phyloP scores from a whole-genome alignment of 768 basidiomycete genomes.

The Coprinopsis sp. region DNA sequence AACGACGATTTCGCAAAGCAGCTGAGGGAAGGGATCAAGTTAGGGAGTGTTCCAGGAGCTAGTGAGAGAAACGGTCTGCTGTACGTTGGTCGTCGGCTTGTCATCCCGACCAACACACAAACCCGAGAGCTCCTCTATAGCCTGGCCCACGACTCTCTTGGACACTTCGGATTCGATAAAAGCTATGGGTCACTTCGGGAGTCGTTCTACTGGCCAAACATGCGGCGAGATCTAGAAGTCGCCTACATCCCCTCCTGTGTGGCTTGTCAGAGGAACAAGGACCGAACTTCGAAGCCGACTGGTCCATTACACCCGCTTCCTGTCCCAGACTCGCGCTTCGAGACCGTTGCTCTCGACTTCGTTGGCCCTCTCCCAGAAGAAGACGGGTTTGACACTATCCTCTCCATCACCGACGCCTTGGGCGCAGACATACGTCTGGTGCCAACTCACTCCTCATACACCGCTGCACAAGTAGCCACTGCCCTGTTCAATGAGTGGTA shows the following conservation, averaged over 20 bases:
- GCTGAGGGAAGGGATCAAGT: background rate
- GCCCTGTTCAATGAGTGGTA: constrained; percentile 24
- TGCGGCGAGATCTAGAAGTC: constrained; percentile 26
- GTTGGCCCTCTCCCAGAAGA: constrained; percentile 30
- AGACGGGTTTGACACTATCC: constrained; percentile 20
- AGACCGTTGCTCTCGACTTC: constrained; percentile 30
- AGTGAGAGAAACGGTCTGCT: constrained; percentile 13
- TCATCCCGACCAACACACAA: constrained; percentile 20
- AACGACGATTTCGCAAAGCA: background rate
- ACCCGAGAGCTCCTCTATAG: constrained; percentile 19
- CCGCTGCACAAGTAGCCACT: constrained; percentile 3
- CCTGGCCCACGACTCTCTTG: constrained; percentile 24
- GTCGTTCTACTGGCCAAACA: constrained; percentile 30
- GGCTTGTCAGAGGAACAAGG: constrained; percentile 35
- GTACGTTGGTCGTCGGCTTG: constrained; percentile 17
- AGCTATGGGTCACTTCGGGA: constrained; percentile 17
- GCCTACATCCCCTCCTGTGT: constrained; percentile 29
- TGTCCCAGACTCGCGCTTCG: constrained; percentile 18
- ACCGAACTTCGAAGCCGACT: constrained; percentile 13
- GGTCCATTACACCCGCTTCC: constrained; percentile 27
- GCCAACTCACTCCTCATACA: background rate
- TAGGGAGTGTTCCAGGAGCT: background rate
- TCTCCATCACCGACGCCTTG: constrained; percentile 6
- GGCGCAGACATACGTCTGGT: constrained; percentile 11
- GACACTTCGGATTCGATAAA: constrained; percentile 33